Evolutionary conservation across 2,329 filamentous ascomycete genomes (phyloP), one percentile per base, ranked within the genome.

Genomic region (Nothomitra cinnamomea): DNA sequence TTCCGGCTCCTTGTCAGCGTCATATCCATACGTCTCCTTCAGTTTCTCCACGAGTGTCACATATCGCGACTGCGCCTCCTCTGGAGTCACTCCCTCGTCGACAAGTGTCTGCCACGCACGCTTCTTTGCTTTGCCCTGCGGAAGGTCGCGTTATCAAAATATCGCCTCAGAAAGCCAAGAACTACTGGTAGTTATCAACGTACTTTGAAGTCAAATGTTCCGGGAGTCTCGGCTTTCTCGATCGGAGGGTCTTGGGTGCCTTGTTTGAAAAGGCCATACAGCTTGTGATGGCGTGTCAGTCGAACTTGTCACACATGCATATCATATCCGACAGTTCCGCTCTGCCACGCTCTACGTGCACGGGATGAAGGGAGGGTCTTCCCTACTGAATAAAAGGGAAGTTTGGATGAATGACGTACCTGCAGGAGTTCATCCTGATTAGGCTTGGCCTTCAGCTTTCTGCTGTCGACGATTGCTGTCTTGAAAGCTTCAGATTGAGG

Each of bases 101-200:
- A 79, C 77, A 57, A 80, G 63, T 64, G 80, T 76, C 69, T 87
- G 71, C 87, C 87, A 95, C 53, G 83, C 79, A 62, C 74, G 76
- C 71, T 82, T 78, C 77, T 94, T 94, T 62, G 79, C 79, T 72
- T 92, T 94, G 70, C 73, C 80, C 85, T 87, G 61, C 60, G 52
- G 36, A 32, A 55, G 21, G 22, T 45, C 6, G 21, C 15, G 19
- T 28, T 49, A 42, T 52, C 50, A 41, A 19, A 15, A 24, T 10
- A 15, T 12, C 2, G 15, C 36, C n/a, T 28, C n/a, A 45, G 53
- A 41, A 42, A 53, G 24, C 47, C 32, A 51, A 17, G 54, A 38
- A n/a, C 45, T 50, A 41, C 13, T n/a, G 5, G 38, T 24, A 49
- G 19, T 24, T 5, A n/a, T 10, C 3, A 8, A 62, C 69, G 55